Evolutionary conservation across 208 protist species (phyloP), one percentile per base, ranked within the genome.

Genomic region (Wallacemonas sp.): DNA sequence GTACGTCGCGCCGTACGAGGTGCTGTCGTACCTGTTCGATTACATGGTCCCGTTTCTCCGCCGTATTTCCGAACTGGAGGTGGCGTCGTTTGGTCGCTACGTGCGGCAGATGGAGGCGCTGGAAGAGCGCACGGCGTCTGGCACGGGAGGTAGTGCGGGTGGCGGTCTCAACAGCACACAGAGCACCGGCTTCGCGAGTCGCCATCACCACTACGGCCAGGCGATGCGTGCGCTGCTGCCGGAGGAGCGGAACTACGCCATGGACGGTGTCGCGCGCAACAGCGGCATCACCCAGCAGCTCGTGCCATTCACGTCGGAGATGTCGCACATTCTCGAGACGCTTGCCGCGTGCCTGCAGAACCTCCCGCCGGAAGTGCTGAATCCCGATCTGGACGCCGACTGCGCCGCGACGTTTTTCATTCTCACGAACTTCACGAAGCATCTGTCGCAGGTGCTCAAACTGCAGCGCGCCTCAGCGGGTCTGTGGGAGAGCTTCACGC

Each of bases 351-450:
- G 87, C 38, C 80, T 95, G 19, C 77, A 87, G 64, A 76, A 95
- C 56, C 68, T 95, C 17, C 84, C 85, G 9, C 74, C 85, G 9
- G 70, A 84, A 36, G 87, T 92, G 38, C 70, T 96, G 17, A 83
- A 88, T 57, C 79, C 90, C 32, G 90, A 96, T 69, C 68, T 88
- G 23, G 86, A 94, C 61, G 36, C 62, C 14, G 86, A 96, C 55
- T 94, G 87, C 68, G 85, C 90, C 11, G 83, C 83, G 14, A 94
- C 90, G 16, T 94, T 89, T 62, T 96, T 96, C 65, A 85, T 92
- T 44, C 92, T 93, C 65, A 65, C 76, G 32, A 96, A 96, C 63
- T 92, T 81, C 49, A 74, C 88, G 26, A 80, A 73, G 65, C 90
- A 96, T 69, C 68, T 96, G 73, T 43, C 55, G 12, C 63, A 82